Base-by-base conservation (phyloP, 495 filamentous ascomycete species). In the Lasiosphaeria miniovina region DNA sequence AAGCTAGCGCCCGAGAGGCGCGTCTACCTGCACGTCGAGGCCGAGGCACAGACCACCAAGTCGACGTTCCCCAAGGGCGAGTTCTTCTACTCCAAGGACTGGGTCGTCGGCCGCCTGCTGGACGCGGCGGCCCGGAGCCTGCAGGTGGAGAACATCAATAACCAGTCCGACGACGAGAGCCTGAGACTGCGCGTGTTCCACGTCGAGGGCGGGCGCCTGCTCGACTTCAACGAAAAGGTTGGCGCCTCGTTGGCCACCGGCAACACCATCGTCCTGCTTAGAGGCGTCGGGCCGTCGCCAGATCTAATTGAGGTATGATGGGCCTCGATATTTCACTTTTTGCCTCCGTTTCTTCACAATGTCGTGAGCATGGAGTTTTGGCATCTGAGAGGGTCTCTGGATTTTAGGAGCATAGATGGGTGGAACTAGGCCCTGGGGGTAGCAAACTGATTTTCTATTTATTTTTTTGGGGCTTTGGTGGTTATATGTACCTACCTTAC, bases 101-200 rank as follows among this genome's bases (percentile, higher is more conserved):
- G 90, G 92, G 92, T 87, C 52, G 86, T 97, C 9, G 94, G 94
- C 0, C 74, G 90, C 57, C 82, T 98, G 58, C 76, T 98, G 57
- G 94, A 98, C 70, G 87, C 89, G 38, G 95, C 90, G 50, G 93
- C 95, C 12, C 84, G 82, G 75, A 85, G 82, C 61, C 70, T 97
- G 58, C 86, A 89, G 68, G 85, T 96, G 41, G 80, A 90, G 74
- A 97, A 97, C 71, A 64, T 95, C 60, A 97, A 97, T 67, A 97
- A 96, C 69, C 81, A 90, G 57, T 87, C 80, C 17, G 84, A 80
- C 34, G 81, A 88, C 14, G 91, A 96, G 76, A 86, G 88, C 73
- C 87, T 89, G 36, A 84, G 84, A 67, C 66, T 98, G 62, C 71
- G 93, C 41, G 83, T 98, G 2, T 98, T 94, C 58, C 93, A 98